Evolutionary conservation across 345 rosid species (phyloP), one percentile per base, ranked within the genome.

Genomic region (Mallotus nudiflorus): DNA sequence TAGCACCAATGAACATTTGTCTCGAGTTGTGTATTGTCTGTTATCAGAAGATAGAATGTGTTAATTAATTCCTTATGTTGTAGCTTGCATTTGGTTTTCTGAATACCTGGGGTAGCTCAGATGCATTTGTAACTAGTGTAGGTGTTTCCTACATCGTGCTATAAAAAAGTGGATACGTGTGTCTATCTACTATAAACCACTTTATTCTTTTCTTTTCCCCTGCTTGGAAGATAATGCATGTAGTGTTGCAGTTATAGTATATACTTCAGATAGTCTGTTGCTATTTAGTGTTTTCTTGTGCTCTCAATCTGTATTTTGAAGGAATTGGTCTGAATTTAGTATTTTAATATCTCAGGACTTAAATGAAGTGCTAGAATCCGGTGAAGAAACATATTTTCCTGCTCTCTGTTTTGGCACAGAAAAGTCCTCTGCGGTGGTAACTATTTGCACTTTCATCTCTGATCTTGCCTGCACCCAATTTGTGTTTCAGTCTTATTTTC

Each of bases 301-400:
- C 15, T 31, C 46, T 25, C n/a, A 61, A 45, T 53, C 50, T 44
- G 39, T 25, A 50, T 39, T 24, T 42, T 67, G 51, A 65, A 56
- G 18, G 33, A 25, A 52, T 16, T 65, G 13, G 53, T 75, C 61
- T 72, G 62, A 68, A 9, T 63, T n/a, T 66, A 44, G 62, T 44
- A 71, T 54, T 74, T 52, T 61, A 14, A 66, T 74, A 42, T 78
- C 78, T 72, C 85, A 95, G 94, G 94, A 87, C 83, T 69, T 79
- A 66, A 80, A 77, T 62, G 88, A 86, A 80, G 75, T 53, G 35
- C 53, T 82, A 48, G 91, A 90, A 67, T 90, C 88, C 84, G 99
- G 99, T 45, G 99, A 92, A 64, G 85, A 87, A 66, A 95, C 94
- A 3, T 86, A 79, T 73, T 95, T 88, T 81, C 94, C 98, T 67